These are phyloP conservation scores for Trichosanthes truncata DNA, from an alignment of 306 rosid species.

Conservation along the genomic window DNA sequence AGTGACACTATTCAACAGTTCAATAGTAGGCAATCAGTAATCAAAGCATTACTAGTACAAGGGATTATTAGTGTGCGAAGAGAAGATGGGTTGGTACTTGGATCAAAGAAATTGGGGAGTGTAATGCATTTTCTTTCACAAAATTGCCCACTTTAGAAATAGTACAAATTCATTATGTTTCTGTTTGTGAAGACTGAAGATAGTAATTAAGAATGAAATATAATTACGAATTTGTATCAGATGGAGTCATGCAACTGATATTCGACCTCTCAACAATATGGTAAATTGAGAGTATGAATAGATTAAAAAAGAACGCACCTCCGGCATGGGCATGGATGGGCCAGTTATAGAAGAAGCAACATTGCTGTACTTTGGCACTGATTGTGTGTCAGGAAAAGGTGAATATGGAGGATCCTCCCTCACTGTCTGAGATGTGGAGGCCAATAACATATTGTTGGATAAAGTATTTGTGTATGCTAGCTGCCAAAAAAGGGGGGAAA, in stretches of 20 bases:
- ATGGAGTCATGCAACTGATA: neutral
- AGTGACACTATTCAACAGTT: neutral
- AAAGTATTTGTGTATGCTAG: constrained; percentile 82
- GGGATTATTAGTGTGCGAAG: neutral
- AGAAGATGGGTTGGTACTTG: too few species aligned
- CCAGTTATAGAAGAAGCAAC: constrained; percentile 73
- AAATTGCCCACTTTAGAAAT: neutral
- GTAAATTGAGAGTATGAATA: neutral
- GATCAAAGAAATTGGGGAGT: neutral
- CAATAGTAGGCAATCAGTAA: neutral
- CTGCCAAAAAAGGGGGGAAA: constrained; percentile 11
- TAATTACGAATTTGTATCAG: neutral
- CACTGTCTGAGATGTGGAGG: constrained; percentile 60
- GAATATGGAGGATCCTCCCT: constrained; percentile 90
- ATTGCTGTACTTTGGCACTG: constrained; percentile 75
- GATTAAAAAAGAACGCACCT: constrained; percentile 34
- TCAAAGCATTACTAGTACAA: neutral
- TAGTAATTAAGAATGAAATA: too few species aligned
- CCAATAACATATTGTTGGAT: constrained; percentile 65
- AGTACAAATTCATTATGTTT: too few species aligned
- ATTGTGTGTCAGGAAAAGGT: constrained; percentile 75
- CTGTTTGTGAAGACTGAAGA: too few species aligned
- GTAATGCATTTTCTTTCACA: neutral
- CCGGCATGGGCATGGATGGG: constrained; percentile 76
- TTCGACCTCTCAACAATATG: constrained; percentile 2